Evolutionary conservation across 2,329 filamentous ascomycete genomes (phyloP).

Genomic region (Colletotrichum sp.): DNA sequence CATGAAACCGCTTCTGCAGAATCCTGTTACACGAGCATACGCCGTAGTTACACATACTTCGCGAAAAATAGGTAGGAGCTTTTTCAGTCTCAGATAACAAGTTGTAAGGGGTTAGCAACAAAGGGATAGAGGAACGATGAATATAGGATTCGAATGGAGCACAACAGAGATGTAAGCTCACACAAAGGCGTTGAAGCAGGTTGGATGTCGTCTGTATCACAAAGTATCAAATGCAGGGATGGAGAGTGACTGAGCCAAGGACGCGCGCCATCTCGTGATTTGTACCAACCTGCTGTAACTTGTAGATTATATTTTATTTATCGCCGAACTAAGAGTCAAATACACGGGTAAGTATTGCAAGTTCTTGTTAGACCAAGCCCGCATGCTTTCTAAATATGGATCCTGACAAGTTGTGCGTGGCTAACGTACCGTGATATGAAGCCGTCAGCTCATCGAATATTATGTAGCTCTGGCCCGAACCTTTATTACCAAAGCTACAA

Average conservation of each 20-base stretch:
- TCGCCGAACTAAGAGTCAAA: fast-evolving
- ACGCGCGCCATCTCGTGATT: background rate
- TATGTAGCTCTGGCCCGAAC: background rate
- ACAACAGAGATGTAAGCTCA: fast-evolving
- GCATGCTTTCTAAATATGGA: background rate
- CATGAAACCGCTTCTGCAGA: background rate
- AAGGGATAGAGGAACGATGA: background rate
- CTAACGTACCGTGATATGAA: background rate
- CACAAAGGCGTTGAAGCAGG: background rate
- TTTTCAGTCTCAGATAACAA: background rate
- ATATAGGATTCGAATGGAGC: background rate
- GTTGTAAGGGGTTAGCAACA: background rate
- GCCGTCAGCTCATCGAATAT: background rate
- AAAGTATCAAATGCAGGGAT: background rate
- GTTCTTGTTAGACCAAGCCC: background rate
- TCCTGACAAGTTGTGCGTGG: background rate
- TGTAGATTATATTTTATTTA: background rate
- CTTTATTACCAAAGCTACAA: background rate
- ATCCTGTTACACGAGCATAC: background rate
- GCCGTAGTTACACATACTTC: background rate
- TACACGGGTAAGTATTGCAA: fast-evolving
- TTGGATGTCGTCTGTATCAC: background rate
- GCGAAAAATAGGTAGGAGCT: background rate
- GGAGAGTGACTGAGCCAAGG: background rate
- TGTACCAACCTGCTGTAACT: background rate